Evolutionary conservation across 371 early-diverging fungal species (phyloP).

Genomic region (Batrachochytrium dendrobatidis): DNA sequence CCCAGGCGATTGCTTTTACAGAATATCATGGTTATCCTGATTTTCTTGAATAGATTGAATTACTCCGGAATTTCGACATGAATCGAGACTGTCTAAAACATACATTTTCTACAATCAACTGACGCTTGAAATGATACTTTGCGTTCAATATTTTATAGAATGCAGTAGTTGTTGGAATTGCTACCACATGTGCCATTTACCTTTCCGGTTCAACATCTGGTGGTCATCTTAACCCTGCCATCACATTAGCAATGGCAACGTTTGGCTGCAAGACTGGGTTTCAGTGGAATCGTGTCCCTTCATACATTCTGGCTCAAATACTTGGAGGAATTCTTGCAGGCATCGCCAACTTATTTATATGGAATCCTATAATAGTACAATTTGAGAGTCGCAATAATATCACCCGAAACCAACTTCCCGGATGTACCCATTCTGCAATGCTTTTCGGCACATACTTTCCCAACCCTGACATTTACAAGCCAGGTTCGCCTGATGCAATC

Average conservation of each 20-base stretch:
- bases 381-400: conserved; percentile 11
- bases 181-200: conserved; percentile 20
- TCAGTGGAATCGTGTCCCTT: conserved; percentile 13
- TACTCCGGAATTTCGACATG: background rate
- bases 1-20: background rate
- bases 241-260: conserved; percentile 17
- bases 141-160: background rate
- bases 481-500: conserved; percentile 54
- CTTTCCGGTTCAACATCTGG: conserved; percentile 17
- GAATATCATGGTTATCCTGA: background rate
- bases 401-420: conserved; percentile 5
- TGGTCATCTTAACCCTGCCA: conserved; percentile 27
- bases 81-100: no score
- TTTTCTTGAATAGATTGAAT: background rate
- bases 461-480: conserved; percentile 7
- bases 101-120: background rate
- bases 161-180: conserved; percentile 17
- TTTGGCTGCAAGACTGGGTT: conserved; percentile 10
- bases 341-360: conserved; percentile 9
- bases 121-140: background rate
- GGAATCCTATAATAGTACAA: conserved; percentile 1
- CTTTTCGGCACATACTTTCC: conserved; percentile 17
- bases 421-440: conserved; percentile 16
- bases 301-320: conserved; percentile 19
- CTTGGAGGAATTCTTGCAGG: conserved; percentile 20